Conservation (phyloP, 2,329 filamentous ascomycete genomes). For the Monosporascus sp. region DNA sequence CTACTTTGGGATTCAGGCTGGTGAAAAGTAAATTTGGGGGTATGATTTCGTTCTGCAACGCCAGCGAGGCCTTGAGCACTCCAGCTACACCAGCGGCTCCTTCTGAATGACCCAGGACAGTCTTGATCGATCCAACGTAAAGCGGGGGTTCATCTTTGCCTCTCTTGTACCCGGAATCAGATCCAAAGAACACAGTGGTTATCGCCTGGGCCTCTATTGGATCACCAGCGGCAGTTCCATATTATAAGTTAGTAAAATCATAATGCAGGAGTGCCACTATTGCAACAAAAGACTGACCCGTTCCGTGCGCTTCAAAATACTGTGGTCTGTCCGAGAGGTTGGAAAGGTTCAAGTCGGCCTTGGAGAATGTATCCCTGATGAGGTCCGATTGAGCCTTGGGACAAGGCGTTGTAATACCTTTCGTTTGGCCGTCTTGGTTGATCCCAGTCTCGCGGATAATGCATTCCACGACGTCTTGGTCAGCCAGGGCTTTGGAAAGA, state of each 20-base stretch:
- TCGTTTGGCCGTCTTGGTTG: conserved; percentile 12
- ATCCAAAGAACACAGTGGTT: conserved; percentile 6
- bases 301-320: conserved; percentile 26
- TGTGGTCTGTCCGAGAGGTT: conserved; percentile 13
- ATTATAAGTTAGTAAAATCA: too few relatives aligned
- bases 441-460: conserved; percentile 14
- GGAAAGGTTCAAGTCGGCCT: conserved; percentile 6
- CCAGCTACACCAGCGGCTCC: conserved; percentile 23
- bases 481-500: conserved; percentile 32
- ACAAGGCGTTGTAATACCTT: conserved; percentile 10
- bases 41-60: conserved; percentile 13
- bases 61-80: conserved; percentile 18
- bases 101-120: conserved; percentile 3
- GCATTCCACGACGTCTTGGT: conserved; percentile 14
- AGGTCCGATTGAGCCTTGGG: conserved; percentile 3
- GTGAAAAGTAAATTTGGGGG: conserved; percentile 29
- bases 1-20: conserved; percentile 20
- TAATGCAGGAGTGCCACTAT: too few relatives aligned
- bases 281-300: conserved; percentile 2
- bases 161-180: background rate
- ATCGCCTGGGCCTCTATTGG: conserved; percentile 20
- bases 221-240: conserved; percentile 21
- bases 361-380: conserved; percentile 5
- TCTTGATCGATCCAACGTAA: conserved; percentile 12
- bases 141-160: background rate